phyloP scores from a whole-genome alignment of 768 basidiomycete species.

The Tylopilus cervinicoccineus region DNA sequence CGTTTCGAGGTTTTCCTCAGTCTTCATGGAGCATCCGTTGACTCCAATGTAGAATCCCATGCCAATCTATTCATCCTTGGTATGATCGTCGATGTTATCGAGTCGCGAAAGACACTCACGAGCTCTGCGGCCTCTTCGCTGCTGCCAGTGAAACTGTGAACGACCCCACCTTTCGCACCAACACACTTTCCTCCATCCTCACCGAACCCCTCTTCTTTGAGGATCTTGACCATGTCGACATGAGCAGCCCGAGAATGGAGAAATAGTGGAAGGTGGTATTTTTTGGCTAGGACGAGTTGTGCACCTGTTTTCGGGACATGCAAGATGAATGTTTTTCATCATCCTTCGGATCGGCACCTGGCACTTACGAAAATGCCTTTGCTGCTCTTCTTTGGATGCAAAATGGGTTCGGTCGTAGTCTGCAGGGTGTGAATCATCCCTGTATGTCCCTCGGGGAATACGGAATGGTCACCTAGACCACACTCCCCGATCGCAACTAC shows the following conservation, averaged over 20 bases:
- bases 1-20: slow-evolving; percentile 55
- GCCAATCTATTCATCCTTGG: slow-evolving; percentile 42
- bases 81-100: neutral
- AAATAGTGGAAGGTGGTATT: slow-evolving; percentile 71
- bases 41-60: slow-evolving; percentile 64
- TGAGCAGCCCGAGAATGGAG: slow-evolving; percentile 81
- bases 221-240: slow-evolving; percentile 58
- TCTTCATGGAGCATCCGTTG: slow-evolving; percentile 79
- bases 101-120: slow-evolving; percentile 38
- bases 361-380: slow-evolving; percentile 56
- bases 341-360: neutral
- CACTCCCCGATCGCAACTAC: slow-evolving; percentile 78
- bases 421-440: slow-evolving; percentile 21
- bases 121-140: slow-evolving; percentile 59
- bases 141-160: slow-evolving; percentile 79
- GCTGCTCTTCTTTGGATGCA: slow-evolving; percentile 56
- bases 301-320: slow-evolving; percentile 33
- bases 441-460: neutral
- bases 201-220: slow-evolving; percentile 63
- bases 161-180: slow-evolving; percentile 69
- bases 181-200: slow-evolving; percentile 48
- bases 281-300: slow-evolving; percentile 65
- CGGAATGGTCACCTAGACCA: slow-evolving; percentile 54
- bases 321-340: neutral
- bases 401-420: slow-evolving; percentile 78